These are phyloP conservation scores for Sugiyamaella xylanicola DNA, from an alignment of 1,139 yeast genomes.

Conservation along the genomic window DNA sequence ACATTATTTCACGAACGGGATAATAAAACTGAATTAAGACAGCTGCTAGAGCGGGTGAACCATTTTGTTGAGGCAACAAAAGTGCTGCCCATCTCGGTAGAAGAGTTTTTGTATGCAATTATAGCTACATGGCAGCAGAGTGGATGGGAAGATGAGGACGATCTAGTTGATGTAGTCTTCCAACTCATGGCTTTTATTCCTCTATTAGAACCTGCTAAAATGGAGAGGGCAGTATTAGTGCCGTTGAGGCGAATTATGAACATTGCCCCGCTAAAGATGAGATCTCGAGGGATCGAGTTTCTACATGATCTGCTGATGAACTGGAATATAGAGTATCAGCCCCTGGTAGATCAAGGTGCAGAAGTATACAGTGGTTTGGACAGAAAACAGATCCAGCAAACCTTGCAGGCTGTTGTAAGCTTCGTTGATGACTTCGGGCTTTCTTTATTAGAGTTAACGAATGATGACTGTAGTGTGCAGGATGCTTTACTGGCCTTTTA, in stretches of 20 bases:
- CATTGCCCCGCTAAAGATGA: slow-evolving; percentile 17
- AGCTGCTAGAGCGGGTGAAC: slow-evolving; percentile 24
- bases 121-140: slow-evolving; percentile 26
- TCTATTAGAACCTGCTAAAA: slow-evolving; percentile 18
- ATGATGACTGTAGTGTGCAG: slow-evolving; percentile 30
- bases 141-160: slow-evolving; percentile 8
- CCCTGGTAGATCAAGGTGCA: slow-evolving; percentile 17
- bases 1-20: slow-evolving; percentile 25
- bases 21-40: slow-evolving; percentile 19
- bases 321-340: slow-evolving; percentile 24
- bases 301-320: slow-evolving; percentile 18
- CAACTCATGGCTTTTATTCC: slow-evolving; percentile 29
- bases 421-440: slow-evolving; percentile 31
- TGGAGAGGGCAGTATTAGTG: slow-evolving; percentile 23
- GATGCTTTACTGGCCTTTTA: slow-evolving; percentile 33
- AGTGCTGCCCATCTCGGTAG: slow-evolving; percentile 31
- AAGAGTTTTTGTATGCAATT: slow-evolving; percentile 28
- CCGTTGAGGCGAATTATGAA: slow-evolving; percentile 24
- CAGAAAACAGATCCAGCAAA: slow-evolving; percentile 7
- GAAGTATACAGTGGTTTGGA: slow-evolving; percentile 18
- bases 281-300: slow-evolving; percentile 11
- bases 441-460: slow-evolving; percentile 24
- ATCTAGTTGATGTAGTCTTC: slow-evolving; percentile 24
- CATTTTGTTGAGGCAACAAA: slow-evolving; percentile 30
- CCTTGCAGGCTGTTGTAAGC: slow-evolving; percentile 24